Conservation (phyloP, 2,329 filamentous ascomycete species). For the Fusarium nurragi region DNA sequence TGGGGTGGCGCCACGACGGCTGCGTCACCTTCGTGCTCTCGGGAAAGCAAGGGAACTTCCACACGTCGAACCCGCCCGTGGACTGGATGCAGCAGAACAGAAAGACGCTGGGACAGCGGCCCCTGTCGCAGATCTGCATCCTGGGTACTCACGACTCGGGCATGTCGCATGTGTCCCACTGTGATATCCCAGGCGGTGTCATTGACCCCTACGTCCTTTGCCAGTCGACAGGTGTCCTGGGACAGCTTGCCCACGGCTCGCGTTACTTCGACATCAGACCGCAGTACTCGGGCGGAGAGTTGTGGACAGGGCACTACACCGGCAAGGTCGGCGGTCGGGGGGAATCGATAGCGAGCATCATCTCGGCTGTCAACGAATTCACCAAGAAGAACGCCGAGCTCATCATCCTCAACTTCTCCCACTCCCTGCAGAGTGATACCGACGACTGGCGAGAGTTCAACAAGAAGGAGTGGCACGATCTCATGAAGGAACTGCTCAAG, state of each 20-base stretch:
- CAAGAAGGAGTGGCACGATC: slow-evolving; percentile 11
- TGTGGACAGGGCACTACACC: slow-evolving; percentile 5
- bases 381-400: not conserved
- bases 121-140: slow-evolving; percentile 12
- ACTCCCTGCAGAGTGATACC: not conserved
- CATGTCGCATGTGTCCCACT: slow-evolving; percentile 9
- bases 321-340: slow-evolving; percentile 9
- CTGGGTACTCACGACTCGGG: slow-evolving; percentile 8
- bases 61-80: not conserved
- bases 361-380: slow-evolving; percentile 1
- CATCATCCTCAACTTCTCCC: slow-evolving; percentile 6
- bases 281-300: not conserved
- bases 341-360: not conserved
- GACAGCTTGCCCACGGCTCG: not conserved
- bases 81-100: slow-evolving; percentile 21
- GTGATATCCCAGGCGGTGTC: not conserved
- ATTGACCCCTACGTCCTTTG: slow-evolving; percentile 15
- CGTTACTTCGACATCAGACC: slow-evolving; percentile 13
- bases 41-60: not conserved
- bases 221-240: not conserved
- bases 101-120: not conserved
- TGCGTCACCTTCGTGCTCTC: slow-evolving; percentile 13
- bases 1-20: slow-evolving; percentile 10
- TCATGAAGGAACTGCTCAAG: slow-evolving; percentile 16
- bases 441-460: slow-evolving; percentile 18